Conservation (phyloP, 441 rosid genomes). For the Isatis lusitanica region DNA sequence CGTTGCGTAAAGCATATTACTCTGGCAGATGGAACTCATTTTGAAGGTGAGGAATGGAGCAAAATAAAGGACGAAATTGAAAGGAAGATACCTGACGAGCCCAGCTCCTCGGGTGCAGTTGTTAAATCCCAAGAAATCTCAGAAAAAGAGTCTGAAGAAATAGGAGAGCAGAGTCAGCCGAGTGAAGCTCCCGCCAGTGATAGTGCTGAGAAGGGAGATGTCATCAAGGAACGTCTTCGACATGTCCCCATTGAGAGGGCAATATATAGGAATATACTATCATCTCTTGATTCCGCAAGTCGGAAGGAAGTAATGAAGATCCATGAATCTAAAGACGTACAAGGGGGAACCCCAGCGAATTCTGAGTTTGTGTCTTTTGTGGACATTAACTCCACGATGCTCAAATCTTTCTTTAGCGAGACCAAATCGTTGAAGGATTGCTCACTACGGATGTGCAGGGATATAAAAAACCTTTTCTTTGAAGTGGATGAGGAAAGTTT, state of each 20-base stretch:
- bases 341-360: constrained; percentile 34
- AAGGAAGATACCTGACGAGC: background rate
- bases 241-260: background rate
- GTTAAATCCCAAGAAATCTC: background rate
- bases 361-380: constrained; percentile 41
- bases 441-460: constrained; percentile 44
- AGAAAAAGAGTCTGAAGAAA: background rate
- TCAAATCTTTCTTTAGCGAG: constrained; percentile 33
- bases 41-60: constrained; percentile 26
- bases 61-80: background rate
- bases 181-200: background rate
- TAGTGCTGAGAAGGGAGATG: background rate
- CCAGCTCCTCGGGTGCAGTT: constrained; percentile 6
- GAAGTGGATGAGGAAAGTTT: constrained; percentile 27
- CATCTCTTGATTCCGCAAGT: background rate
- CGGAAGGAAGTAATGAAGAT: constrained; percentile 4
- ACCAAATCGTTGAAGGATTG: constrained; percentile 35
- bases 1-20: constrained; percentile 21
- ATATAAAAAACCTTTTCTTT: constrained; percentile 37
- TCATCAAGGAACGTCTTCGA: constrained; percentile 12
- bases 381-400: constrained; percentile 29
- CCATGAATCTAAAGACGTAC: background rate
- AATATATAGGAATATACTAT: constrained; percentile 28
- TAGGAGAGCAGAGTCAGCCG: background rate
- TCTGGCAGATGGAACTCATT: constrained; percentile 34